Percentiles rank a stretch among this genome's conserved stretches.
Conservation (phyloP, 208 protist genomes). For the Acanthamoeba healyi region DNA sequence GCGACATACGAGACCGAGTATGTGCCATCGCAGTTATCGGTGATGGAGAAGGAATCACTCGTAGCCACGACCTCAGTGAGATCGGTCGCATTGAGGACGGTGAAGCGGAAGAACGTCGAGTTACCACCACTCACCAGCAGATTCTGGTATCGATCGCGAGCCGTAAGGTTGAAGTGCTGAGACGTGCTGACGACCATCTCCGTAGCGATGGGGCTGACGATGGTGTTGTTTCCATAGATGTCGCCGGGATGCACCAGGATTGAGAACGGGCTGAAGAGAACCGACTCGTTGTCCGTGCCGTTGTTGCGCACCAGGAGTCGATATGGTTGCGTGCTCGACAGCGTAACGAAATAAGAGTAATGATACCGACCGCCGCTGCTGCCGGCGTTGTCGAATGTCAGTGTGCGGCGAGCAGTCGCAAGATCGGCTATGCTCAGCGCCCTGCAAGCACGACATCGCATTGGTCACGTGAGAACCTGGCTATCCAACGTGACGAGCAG, state of each 20-base stretch:
- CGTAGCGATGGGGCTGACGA: not conserved
- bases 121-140: conserved; percentile 25
- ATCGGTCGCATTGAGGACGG: not conserved
- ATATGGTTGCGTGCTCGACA: not conserved
- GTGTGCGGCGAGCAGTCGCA: not conserved
- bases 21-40: conserved; percentile 70
- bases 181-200: not conserved
- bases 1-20: conserved; percentile 7
- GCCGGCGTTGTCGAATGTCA: not conserved
- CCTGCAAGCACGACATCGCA: not conserved
- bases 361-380: not conserved
- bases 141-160: conserved; percentile 26
- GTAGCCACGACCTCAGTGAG: not conserved
- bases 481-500: not conserved
- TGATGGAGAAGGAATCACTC: not conserved
- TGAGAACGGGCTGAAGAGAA: conserved; percentile 62
- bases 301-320: not conserved
- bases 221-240: conserved; percentile 8
- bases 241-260: not conserved
- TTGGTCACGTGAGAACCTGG: not conserved
- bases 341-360: not conserved
- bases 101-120: not conserved
- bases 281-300: not conserved
- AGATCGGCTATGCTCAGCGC: not conserved
- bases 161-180: not conserved